phyloP scores from a whole-genome alignment of 176 grass and related monocot genomes.

The Musa troglodytarum region DNA sequence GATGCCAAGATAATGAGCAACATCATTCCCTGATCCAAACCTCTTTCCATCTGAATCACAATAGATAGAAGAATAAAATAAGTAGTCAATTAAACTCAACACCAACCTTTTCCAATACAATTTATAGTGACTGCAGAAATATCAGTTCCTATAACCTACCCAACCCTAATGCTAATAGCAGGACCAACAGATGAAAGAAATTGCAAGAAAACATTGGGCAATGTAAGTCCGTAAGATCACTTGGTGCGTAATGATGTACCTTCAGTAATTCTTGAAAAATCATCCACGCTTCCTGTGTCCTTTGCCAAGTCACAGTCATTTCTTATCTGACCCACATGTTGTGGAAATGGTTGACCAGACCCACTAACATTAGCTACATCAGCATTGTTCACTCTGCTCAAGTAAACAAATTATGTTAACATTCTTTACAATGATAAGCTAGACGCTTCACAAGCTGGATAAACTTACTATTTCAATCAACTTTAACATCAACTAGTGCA shows the following conservation, averaged over 20 bases:
- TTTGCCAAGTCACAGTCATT: constrained; percentile 42
- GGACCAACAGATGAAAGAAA: not conserved
- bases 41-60: constrained; percentile 43
- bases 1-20: constrained; percentile 41
- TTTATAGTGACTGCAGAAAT: not conserved
- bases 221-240: not conserved
- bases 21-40: constrained; percentile 50
- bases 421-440: not conserved
- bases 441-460: not conserved
- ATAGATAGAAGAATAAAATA: constrained; percentile 7
- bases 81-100: not conserved
- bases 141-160: not conserved
- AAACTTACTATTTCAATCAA: not conserved
- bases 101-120: not conserved
- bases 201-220: not conserved
- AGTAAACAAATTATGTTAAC: constrained; percentile 14
- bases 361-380: constrained; percentile 52
- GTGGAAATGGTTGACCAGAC: constrained; percentile 34
- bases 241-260: constrained; percentile 1
- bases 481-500: too few relatives aligned
- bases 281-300: constrained; percentile 16
- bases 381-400: constrained; percentile 40
- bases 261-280: constrained; percentile 12
- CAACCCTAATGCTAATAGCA: not conserved
- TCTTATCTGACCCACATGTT: constrained; percentile 33